phyloP scores from a whole-genome alignment of 441 rosid species.

The Dalechampia spathulata region DNA sequence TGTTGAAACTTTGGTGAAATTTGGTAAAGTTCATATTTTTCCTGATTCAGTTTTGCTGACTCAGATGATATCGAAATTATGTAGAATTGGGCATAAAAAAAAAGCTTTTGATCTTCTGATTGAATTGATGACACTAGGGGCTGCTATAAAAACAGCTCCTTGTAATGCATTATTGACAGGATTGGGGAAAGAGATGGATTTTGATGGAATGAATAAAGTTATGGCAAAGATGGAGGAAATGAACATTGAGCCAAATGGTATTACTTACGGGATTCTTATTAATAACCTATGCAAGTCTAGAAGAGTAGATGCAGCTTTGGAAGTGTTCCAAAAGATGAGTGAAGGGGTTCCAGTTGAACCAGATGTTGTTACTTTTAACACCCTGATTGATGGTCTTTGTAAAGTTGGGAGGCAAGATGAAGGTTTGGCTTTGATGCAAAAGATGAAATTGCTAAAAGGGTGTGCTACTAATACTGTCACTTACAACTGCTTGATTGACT shows the following conservation, averaged over 20 bases:
- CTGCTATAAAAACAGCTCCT: conserved; percentile 32
- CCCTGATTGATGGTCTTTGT: conserved; percentile 65
- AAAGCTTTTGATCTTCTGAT: conserved; percentile 45
- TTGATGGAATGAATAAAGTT: conserved; percentile 47
- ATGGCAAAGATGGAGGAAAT: conserved; percentile 49
- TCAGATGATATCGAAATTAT: conserved; percentile 36
- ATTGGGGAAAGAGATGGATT: conserved; percentile 41
- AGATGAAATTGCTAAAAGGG: conserved; percentile 39
- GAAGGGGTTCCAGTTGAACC: conserved; percentile 39
- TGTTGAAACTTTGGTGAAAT: conserved; percentile 32
- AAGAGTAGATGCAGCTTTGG: conserved; percentile 57
- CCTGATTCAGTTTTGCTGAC: conserved; percentile 40
- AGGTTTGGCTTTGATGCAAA: conserved; percentile 41
- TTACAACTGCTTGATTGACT: conserved; percentile 67
- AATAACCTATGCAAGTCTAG: conserved; percentile 53
- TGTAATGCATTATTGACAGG: conserved; percentile 58
- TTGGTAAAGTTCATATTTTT: conserved; percentile 37
- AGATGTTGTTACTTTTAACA: conserved; percentile 55
- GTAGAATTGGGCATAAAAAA: conserved; percentile 28
- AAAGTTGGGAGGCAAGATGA: conserved; percentile 74
- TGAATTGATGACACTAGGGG: conserved; percentile 37
- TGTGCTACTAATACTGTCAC: conserved; percentile 44
- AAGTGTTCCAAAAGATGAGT: conserved; percentile 44
- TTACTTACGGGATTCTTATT: conserved; percentile 58
- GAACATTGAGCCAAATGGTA: conserved; percentile 38